Evolutionary conservation across 1,139 yeast species (phyloP), one percentile per base, ranked within the genome.

Genomic region (Chernovozyma sophiae-reginae): DNA sequence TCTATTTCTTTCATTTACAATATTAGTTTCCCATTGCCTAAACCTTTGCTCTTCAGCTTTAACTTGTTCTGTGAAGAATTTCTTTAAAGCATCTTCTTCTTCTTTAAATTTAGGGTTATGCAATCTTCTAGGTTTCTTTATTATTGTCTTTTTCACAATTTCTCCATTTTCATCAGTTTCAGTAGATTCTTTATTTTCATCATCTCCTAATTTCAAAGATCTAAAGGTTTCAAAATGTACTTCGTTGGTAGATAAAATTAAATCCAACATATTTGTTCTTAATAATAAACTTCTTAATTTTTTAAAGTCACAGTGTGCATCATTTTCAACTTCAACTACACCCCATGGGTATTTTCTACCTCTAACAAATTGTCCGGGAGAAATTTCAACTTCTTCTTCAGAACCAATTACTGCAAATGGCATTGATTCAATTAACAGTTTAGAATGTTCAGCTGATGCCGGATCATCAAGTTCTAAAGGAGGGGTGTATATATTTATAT

Each of bases 271-370:
- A 65, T 92, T 92, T 20, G 96, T 86, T 65, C 98, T 83, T 58
- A 94, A 73, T 44, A 92, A 68, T 52, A 92, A 73, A 48, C 90
- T 79, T 65, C 98, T 82, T 55, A 92, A 74, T 62, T 89, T 89
- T 62, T 87, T 81, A 68, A 94, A 92, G 63, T 92, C 98, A 65
- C 97, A 90, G 60, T 92, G 97, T 43, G 76, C 75, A 56, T 90
- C 97, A 61, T 92, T 92, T 62, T 92, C 98, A 36, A 92, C 96
- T 62, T 92, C 97, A 36, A 92, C 97, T 38, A 86, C 72, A 31
- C 98, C 98, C 98, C 98, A 92, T 44, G 95, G 90, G 58, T 92
- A 92, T 60, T 86, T 86, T 64, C 99, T 82, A 33, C 96, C 98
- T 46, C 85, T 77, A 34, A 87, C 90, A 45, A 76, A 69, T 46